phyloP scores from a whole-genome alignment of 2,329 filamentous ascomycete genomes.

The Xylaria sp. region DNA sequence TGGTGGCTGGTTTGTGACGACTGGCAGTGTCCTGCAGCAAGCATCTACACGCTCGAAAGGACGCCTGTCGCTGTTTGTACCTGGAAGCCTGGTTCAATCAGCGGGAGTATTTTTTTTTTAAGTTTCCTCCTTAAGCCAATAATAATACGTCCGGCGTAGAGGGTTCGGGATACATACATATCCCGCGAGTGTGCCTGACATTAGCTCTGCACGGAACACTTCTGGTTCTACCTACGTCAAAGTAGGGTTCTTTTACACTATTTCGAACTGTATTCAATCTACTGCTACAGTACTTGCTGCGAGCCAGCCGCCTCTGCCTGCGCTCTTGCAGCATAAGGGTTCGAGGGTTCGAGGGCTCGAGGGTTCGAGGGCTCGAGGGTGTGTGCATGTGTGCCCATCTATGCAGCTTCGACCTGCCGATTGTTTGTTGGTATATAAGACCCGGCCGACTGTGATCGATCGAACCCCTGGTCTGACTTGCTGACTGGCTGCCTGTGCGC shows the following conservation, averaged over 20 bases:
- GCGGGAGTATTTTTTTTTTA: conserved; percentile 8
- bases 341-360: conserved; percentile 1
- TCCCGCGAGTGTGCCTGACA: conserved; percentile 22
- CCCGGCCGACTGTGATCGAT: conserved; percentile 27
- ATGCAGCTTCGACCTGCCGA: conserved; percentile 26
- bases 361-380: neutral
- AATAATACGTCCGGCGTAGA: conserved; percentile 5
- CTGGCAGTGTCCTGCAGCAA: neutral
- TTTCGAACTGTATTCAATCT: neutral
- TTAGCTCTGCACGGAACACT: conserved; percentile 24
- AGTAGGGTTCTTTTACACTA: neutral
- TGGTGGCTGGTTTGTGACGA: conserved; percentile 15
- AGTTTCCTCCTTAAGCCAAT: conserved; percentile 7
- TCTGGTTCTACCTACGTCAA: neutral
- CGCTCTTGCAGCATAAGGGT: conserved; percentile 14
- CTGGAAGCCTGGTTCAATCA: neutral
- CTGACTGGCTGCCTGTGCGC: conserved; percentile 26
- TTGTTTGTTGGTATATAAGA: conserved; percentile 22
- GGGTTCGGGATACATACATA: conserved; percentile 19
- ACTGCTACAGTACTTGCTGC: neutral
- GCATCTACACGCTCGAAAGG: conserved; percentile 1
- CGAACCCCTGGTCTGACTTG: conserved; percentile 22
- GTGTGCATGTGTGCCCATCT: neutral
- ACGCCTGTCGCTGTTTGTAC: conserved; percentile 8
- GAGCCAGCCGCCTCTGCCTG: conserved; percentile 5